Base-by-base conservation (phyloP, 495 filamentous ascomycete species). In the Penicillium mononematosum region DNA sequence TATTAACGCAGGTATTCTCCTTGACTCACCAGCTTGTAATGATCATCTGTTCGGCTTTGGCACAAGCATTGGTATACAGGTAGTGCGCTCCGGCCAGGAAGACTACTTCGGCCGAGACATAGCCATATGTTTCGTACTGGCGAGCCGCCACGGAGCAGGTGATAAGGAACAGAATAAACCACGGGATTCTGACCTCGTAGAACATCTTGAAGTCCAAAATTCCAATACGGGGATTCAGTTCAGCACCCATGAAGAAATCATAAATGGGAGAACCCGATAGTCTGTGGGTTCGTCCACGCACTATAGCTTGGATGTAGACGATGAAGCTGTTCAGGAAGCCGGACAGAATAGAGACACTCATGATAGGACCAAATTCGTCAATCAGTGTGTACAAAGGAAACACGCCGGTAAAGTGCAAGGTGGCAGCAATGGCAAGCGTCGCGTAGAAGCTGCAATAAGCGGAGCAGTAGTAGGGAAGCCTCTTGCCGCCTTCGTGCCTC, bases 221-320 rank as follows among this genome's bases (percentile, higher is more conserved):
- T 29, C 86, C 86, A 67, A 96, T 92, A 36, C 93, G 81, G 11
- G 93, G 93, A 72, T 98, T 96, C 48, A 98, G 77, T 77, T 98
- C 93, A 36, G 93, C 91, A 48, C 93, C 93, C 91, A 98, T 96
- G 79, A 96, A 98, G 78, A 96, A 97, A 74, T 98, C 93, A 73
- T 97, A 97, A 60, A 97, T 76, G 43, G 83, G 88, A 63, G 85
- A 83, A 19, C 92, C 94, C 31, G 89, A 92, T 90, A 98, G 95
- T 51, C 91, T 83, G 71, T 96, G 90, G 59, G 89, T 80, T 2
- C 83, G 84, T 14, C 92, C 92, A 48, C 94, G 86, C 42, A 66
- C 73, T 39, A 94, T 65, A 9, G 92, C 90, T 25, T 88, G 91
- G 58, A 86, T 68, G 72, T 96, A 98, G 17, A 90, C 91, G 43